Conservation (phyloP, 768 basidiomycete genomes). For the Lentinula detonsa region DNA sequence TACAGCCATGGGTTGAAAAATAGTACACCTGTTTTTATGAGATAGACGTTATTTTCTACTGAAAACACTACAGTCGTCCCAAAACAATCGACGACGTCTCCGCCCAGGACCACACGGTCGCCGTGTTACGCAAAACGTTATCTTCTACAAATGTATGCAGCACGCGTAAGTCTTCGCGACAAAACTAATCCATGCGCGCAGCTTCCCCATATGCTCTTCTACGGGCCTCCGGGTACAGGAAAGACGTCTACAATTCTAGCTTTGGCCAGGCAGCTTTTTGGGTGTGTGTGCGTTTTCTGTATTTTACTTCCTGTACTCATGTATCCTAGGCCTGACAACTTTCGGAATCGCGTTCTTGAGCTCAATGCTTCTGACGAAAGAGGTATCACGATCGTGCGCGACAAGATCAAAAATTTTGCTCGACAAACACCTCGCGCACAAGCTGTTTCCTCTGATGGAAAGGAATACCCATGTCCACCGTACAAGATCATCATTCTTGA, state of each 20-base stretch:
- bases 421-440: constrained; percentile 86
- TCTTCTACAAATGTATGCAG: constrained; percentile 82
- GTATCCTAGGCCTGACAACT: constrained; percentile 78
- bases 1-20: constrained; percentile 98
- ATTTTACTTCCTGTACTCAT: neutral
- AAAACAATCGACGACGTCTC: constrained; percentile 98
- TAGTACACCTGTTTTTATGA: constrained; percentile 56
- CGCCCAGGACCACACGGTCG: constrained; percentile 93
- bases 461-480: constrained; percentile 91
- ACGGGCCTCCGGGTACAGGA: constrained; percentile 97
- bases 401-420: constrained; percentile 98
- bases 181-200: constrained; percentile 26
- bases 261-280: constrained; percentile 88
- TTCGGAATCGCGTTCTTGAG: constrained; percentile 88
- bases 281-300: constrained; percentile 41
- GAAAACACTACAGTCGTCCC: constrained; percentile 60
- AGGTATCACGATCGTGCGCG: constrained; percentile 93
- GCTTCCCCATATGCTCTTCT: constrained; percentile 99
- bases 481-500: constrained; percentile 99
- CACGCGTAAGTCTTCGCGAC: neutral
- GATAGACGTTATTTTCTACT: neutral
- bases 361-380: constrained; percentile 98
- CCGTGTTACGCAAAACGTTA: constrained; percentile 86
- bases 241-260: constrained; percentile 99
- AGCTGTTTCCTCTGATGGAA: constrained; percentile 63